Evolutionary conservation across 805 yeast species (phyloP).

Genomic region (Cyberlindnera mycetangii): DNA sequence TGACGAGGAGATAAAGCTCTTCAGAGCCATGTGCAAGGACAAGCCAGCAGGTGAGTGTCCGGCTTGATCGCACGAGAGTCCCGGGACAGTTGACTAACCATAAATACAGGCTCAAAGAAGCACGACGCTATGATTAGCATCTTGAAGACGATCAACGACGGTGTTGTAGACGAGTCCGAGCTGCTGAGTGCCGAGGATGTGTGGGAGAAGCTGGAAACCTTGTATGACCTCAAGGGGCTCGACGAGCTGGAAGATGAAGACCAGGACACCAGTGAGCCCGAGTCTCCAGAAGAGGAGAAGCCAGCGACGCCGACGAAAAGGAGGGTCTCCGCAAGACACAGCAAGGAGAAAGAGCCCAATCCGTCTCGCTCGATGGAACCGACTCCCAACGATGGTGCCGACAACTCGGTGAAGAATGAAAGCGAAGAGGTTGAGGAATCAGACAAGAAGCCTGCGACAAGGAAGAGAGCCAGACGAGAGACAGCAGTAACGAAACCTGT

Average conservation of each 20-base stretch:
- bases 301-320: not conserved
- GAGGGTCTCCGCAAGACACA: not conserved
- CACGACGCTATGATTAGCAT: conserved; percentile 38
- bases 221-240: conserved; percentile 56
- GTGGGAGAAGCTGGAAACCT: conserved; percentile 50
- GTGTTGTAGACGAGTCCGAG: conserved; percentile 29
- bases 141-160: conserved; percentile 18
- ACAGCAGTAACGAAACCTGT: not conserved
- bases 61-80: not conserved
- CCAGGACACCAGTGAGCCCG: conserved; percentile 9
- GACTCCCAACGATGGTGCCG: not conserved
- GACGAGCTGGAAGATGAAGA: conserved; percentile 49
- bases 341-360: not conserved
- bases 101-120: conserved; percentile 17
- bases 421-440: not conserved
- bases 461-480: not conserved
- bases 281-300: conserved; percentile 1
- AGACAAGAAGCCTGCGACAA: not conserved
- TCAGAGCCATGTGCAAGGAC: conserved; percentile 58
- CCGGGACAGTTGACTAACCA: conserved; percentile 1
- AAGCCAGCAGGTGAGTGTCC: conserved; percentile 58
- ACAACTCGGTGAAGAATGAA: not conserved
- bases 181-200: conserved; percentile 45
- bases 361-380: not conserved
- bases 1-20: conserved; percentile 60